Base-by-base conservation (phyloP, 177 flowering plant genomes). In the Vitis hybrid region DNA sequence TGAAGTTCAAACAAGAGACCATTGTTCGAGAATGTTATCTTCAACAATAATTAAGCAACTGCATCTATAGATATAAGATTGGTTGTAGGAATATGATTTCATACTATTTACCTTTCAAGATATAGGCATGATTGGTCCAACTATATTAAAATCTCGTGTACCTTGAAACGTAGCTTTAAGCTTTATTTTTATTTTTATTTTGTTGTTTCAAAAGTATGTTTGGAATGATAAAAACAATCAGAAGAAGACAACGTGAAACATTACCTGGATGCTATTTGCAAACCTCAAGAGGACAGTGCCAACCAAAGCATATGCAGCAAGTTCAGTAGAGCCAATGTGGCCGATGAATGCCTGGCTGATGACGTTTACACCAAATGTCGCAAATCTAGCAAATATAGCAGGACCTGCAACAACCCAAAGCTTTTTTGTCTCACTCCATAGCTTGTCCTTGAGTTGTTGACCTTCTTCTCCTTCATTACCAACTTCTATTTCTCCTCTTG, bases 371-470 rank as follows among this genome's bases (percentile, higher is more conserved):
- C 89, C 90, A 58, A 87, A 87, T 0, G 86, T 78, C 0, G 93
- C 71, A 20, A 84, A 80, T 50, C 93, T 78, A 0, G 88, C 81
- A 74, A 87, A 83, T 2, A 86, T 86, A 1, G 89, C 87, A 3
- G 91, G 93, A 1, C 74, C 89, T 0, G 88, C 88, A 1, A 89
- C 85, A 1, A 78, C 20, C 89, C 93, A 89, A 10, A 89, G 58
- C 76, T 82, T 86, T 78, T 83, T 89, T 15, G 29, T 63, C 75
- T 89, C 91, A 0, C 1, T 33, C 87, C 83, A 83, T 15, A 82
- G 1, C 71, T 63, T 85, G 1, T 45, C 68, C 29, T 29, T 70
- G 39, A 79, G 19, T 1, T 48, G 22, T 39, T 39, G 48, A 5
- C 48, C 60, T 22, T 55, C 66, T 68, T 66, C 70, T 6, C 51